Conservation (phyloP, 2,329 filamentous ascomycete species). For the Apiospora rasikravindrae region DNA sequence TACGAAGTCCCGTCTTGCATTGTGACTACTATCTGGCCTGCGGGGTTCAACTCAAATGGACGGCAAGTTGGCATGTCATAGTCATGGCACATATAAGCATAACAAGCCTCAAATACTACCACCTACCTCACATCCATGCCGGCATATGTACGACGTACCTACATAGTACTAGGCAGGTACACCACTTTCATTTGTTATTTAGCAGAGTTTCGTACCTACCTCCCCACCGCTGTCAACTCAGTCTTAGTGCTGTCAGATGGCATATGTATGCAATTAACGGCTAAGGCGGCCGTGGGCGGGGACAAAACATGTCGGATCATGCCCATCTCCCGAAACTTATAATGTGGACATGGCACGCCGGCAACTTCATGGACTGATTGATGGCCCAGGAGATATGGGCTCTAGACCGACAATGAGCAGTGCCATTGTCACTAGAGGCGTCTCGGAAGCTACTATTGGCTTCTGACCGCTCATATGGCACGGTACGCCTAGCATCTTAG, state of each 20-base stretch:
- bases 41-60: not conserved
- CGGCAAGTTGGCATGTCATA: not conserved
- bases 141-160: not conserved
- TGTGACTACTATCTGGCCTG: not conserved
- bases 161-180: no score
- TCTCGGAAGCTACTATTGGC: not conserved
- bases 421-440: not conserved
- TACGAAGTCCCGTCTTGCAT: not conserved
- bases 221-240: not conserved
- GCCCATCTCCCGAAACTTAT: constrained; percentile 9
- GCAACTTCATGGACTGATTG: not conserved
- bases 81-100: constrained; percentile 1
- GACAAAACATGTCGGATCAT: not conserved
- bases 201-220: not conserved
- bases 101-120: not conserved
- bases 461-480: no score
- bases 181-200: not conserved
- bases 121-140: not conserved
- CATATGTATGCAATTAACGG: not conserved
- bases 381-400: not conserved
- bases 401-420: not conserved
- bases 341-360: not conserved
- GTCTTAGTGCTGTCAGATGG: no score
- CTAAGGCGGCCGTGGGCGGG: not conserved
- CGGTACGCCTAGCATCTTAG: not conserved